Base-by-base conservation (phyloP, 805 yeast genomes). In the Saturnispora sanitii region DNA sequence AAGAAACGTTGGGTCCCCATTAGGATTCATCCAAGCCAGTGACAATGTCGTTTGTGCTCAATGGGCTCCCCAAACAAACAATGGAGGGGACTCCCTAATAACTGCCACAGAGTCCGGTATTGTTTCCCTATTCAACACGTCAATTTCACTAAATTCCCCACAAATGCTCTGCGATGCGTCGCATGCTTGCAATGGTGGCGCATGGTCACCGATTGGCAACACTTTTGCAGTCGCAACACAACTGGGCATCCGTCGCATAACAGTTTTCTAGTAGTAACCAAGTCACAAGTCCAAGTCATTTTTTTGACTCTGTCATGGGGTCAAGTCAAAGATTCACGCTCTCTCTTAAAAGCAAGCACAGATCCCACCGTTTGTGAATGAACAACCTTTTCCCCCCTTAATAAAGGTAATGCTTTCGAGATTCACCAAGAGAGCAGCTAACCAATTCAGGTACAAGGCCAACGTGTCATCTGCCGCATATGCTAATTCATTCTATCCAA, bases 61-160 rank as follows among this genome's bases (percentile, higher is more conserved):
- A 39, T 90, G 96, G 96, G 90, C 88, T 51, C 96, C 97, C 0
- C 57, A 71, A 1, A 70, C 77, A 25, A 77, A n/a, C n/a, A n/a
- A n/a, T n/a, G n/a, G n/a, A n/a, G n/a, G n/a, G n/a, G n/a, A 81
- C 45, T 57, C 71, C 22, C 58, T 90, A 16, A 50, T 77, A 13
- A 70, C 79, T 1, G 79, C 95, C 50, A 70, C 81, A 50, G 79
- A 80, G 62, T 82, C 77, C 58, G 75, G 92, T 56, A 87, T 81
- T 56, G 79, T 79, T 1, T 58, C 82, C 22, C 65, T 77, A 15
- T 79, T 87, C 79, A 87, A 82, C 54, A 59, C 79, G 37, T 19
- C 26, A 20, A 13, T 9, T 6, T 18, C 28, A 15, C 6, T 21
- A 15, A 11, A 26, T 6, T 13, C 19, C 5, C 42, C 42, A 4